Evolutionary conservation across 352 stramenopile genomes (phyloP), one percentile per base, ranked within the genome.

Genomic region (Phytophthora rubi): DNA sequence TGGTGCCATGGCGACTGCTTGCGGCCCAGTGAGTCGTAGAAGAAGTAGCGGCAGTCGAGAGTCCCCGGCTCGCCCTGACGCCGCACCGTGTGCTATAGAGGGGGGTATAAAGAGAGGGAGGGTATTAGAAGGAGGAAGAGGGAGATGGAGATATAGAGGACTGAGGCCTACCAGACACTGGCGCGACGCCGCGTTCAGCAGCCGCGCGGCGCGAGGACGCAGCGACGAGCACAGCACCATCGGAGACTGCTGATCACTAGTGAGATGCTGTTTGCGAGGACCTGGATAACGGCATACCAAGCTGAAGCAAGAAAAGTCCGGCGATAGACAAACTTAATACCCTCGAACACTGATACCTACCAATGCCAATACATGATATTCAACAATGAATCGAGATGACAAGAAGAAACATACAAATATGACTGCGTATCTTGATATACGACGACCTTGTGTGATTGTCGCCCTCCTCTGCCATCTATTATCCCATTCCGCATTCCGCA

Each of bases 1-100:
- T 98, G 86, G 77, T 98, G 94, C 94, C 94, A 98, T 13, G 92
- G 92, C 18, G 92, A 98, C 61, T 96, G 86, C 71, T 91, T 85
- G 53, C 85, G 84, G 4, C 85, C 89, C 26, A 83, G 70, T 45
- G 78, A 56, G 77, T 96, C 86, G 66, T 88, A 81, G 73, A 91
- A 94, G 53, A 94, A 93, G 77, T 93, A 96, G 49, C 88, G 88
- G 67, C 86, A 98, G 30, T 79, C 86, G 18, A 84, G 47, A 4
- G 88, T 95, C 44, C 85, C 89, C 0, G 74, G 67, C 32, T 89
- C 73, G 30, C 91, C 91, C 26, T 81, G 68, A 4, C 72, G 76
- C 23, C 80, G 84, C 47, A 93, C 82, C n/a, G 80, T 86, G 68
- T 95, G 87, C 87, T 94, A 33, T 55, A 45, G 16, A 51, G 10